phyloP scores from a whole-genome alignment of 116 monocot genomes.

The Thalassia testudinum region DNA sequence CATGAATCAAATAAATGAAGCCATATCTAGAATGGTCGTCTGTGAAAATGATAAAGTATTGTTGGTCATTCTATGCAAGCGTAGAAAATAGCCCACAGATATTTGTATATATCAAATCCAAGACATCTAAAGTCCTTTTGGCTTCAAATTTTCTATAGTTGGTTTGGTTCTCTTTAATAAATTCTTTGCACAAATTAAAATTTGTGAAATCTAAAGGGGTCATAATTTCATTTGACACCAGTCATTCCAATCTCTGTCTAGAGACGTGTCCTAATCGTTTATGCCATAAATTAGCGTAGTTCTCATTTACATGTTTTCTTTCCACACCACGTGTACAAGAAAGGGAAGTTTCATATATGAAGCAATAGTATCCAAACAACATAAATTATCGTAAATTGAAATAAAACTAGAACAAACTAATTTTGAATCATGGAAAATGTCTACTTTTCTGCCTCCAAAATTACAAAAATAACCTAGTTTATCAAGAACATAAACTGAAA shows the following conservation, averaged over 20 bases:
- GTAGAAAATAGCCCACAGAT: constrained; percentile 11
- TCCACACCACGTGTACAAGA: background rate
- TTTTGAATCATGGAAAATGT: constrained; percentile 11
- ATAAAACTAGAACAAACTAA: constrained; percentile 9
- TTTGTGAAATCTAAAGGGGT: constrained; percentile 3
- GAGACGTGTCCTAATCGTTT: constrained; percentile 18
- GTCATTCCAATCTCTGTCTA: constrained; percentile 9
- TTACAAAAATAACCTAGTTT: constrained; percentile 12
- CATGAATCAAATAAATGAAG: constrained; percentile 7
- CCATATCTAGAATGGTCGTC: constrained; percentile 11
- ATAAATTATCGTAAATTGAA: constrained; percentile 7
- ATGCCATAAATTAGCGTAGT: constrained; percentile 10
- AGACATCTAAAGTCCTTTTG: background rate
- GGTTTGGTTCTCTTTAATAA: constrained; percentile 8
- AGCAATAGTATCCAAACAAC: constrained; percentile 4
- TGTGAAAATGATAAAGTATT: constrained; percentile 12
- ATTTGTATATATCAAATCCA: constrained; percentile 9
- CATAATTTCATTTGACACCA: constrained; percentile 15
- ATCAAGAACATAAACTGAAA: constrained; percentile 14
- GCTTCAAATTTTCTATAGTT: constrained; percentile 1
- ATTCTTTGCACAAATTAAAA: constrained; percentile 1
- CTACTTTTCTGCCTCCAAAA: constrained; percentile 2
- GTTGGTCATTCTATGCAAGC: constrained; percentile 10
- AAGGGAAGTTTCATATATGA: constrained; percentile 2
- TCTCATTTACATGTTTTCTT: constrained; percentile 7